Evolutionary conservation across 2,329 filamentous ascomycete genomes (phyloP), one percentile per base, ranked within the genome.

Genomic region (Ilyonectria robusta): DNA sequence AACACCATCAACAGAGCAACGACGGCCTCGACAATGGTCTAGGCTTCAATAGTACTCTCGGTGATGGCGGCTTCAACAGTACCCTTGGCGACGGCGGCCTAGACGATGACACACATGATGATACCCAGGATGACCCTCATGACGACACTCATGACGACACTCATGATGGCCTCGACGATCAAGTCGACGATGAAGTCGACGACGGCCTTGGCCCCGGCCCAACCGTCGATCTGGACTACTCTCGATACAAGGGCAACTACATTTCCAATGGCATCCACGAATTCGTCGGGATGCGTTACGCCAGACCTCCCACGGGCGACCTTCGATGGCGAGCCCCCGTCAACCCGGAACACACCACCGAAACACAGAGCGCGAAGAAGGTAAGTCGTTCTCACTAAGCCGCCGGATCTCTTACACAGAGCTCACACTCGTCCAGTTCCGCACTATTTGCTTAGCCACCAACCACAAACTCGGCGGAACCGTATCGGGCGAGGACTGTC

Each of bases 261-360:
- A 77, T 84, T 4, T 68, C 73, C 26, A 80, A 75, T 31, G 80
- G 79, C n/a, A 79, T 87, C 33, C 80, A 80, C 56, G 78, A 84
- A 71, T 87, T 82, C 72, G 77, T 85, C 3, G 85, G 85, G 13
- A 78, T 86, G 76, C 84, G 86, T 48, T 89, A 84, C 73, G 87
- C 87, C 11, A 80, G 82, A 15, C 79, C 86, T n/a, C 87, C 87
- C 6, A 62, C 84, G 0, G 84, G 82, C 2, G 78, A 86, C 44
- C 78, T 87, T 37, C 82, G 87, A 59, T 89, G 85, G 80, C 79
- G 83, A 29, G 83, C 85, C 19, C 87, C 87, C 1, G 76, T 80
- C 17, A 78, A 83, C 37, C 86, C 86, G 3, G 77, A 75, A 2
- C 76, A 65, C 4, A 74, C 77, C 11, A 66, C 74, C 1, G 72